Base-by-base conservation (phyloP, 1,139 yeast genomes). In the Blastobotrys persicus region DNA sequence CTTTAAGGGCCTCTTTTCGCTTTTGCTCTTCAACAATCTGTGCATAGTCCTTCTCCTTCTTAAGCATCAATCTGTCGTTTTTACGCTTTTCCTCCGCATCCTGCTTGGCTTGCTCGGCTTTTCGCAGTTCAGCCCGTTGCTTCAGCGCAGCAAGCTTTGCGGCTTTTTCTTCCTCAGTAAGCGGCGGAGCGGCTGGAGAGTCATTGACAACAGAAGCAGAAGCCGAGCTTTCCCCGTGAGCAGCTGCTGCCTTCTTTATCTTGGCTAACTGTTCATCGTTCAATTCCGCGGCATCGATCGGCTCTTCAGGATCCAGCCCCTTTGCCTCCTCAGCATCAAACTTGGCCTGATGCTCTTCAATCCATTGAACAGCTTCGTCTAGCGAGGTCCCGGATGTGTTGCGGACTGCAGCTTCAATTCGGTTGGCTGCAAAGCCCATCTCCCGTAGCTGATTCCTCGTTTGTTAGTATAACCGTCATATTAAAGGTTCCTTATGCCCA, bases 301-400 rank as follows among this genome's bases (percentile, higher is more conserved):
- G 45, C 13, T 40, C 48, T 14, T 31, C 46, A 18, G 32, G 46
- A n/a, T 47, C 50, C 4, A 40, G 40, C 9, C 13, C 38, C n/a
- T 13, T 34, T 7, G 38, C 48, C 13, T 42, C 50, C 20, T 48
- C 53, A 42, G 43, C 40, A 19, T 54, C 55, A 18, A 44, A 50
- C 32, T 35, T 45, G 39, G 28, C 50, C 44, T 65, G 67, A 46
- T 63, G 59, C 42, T 54, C 50, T 28, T 67, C 71, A 12, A 68
- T 56, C 72, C 72, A 68, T 38, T 58, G 61, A 42, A 68, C 57
- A 31, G 68, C 66, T 17, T 55, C 60, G 32, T 67, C 71, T 28
- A 68, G 45, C 1, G 58, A 44, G 9, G 54, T 55, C n/a, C 57
- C 57, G n/a, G 45, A 46, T 2, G 66, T 60, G 49, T 63, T 59